Evolutionary conservation across 2,329 filamentous ascomycete species (phyloP).

Genomic region (Colletotrichum abscissum): DNA sequence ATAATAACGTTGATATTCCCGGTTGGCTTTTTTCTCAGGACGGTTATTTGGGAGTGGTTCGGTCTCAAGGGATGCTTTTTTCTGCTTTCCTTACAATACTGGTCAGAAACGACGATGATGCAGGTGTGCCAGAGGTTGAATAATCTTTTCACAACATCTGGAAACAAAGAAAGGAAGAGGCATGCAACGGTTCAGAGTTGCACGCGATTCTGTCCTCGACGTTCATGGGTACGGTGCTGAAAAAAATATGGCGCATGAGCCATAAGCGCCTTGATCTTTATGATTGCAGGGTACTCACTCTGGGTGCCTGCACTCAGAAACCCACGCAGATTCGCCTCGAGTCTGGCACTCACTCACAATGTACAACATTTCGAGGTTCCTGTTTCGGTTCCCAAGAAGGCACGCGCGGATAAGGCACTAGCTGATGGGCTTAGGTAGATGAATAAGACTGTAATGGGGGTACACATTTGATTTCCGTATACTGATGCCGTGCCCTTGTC

Average conservation of each 20-base stretch:
- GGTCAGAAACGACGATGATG: constrained; percentile 26
- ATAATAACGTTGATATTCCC: constrained; percentile 19
- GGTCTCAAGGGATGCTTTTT: constrained; percentile 27
- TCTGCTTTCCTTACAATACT: constrained; percentile 18
- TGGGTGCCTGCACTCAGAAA: neutral
- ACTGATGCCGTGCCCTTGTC: too few relatives aligned
- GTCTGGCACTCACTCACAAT: constrained; percentile 26
- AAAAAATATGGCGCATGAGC: constrained; percentile 2
- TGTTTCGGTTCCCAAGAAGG: constrained; percentile 33
- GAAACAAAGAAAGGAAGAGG: constrained; percentile 13
- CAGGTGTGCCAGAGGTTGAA: constrained; percentile 20
- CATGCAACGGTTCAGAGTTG: constrained; percentile 7
- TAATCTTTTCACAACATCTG: constrained; percentile 3
- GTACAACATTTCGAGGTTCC: constrained; percentile 35
- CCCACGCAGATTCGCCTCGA: constrained; percentile 24
- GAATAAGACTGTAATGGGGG: constrained; percentile 36
- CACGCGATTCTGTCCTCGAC: constrained; percentile 7
- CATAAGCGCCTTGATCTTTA: constrained; percentile 17
- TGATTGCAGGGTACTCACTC: neutral
- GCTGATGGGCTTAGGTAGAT: constrained; percentile 38
- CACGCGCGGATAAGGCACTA: constrained; percentile 32
- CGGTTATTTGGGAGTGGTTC: constrained; percentile 20
- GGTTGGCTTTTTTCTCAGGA: constrained; percentile 28
- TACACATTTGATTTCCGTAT: neutral
- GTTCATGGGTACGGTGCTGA: constrained; percentile 15